Evolutionary conservation across 768 basidiomycete genomes (phyloP).

Genomic region (Mycena haematopus): DNA sequence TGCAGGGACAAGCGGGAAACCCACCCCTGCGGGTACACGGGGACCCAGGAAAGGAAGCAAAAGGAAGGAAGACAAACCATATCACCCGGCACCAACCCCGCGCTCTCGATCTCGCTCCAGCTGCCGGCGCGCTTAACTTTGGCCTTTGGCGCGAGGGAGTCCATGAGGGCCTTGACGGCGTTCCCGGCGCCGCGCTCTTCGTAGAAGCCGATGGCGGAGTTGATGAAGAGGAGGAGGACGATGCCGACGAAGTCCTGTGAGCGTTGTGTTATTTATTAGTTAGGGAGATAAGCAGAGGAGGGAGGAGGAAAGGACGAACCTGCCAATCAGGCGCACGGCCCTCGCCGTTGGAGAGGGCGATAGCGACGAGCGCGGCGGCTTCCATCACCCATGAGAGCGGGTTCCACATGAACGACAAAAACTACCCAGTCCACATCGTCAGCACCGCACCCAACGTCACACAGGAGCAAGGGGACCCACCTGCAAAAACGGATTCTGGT

Average conservation of each 20-base stretch:
- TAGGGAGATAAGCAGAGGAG: too few species aligned
- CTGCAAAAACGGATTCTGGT: constrained; percentile 91
- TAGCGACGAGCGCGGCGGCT: constrained; percentile 92
- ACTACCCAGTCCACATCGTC: constrained; percentile 47
- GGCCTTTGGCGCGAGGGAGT: constrained; percentile 97
- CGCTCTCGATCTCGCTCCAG: constrained; percentile 92
- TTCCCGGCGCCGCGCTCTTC: constrained; percentile 98
- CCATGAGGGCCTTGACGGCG: constrained; percentile 99
- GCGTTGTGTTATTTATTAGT: neutral
- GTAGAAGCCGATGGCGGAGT: constrained; percentile 98
- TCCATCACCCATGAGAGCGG: constrained; percentile 99
- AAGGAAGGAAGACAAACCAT: constrained; percentile 47
- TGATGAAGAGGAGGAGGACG: constrained; percentile 87
- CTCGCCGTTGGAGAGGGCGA: constrained; percentile 94
- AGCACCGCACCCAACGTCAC: neutral
- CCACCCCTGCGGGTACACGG: too few species aligned
- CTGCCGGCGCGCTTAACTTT: constrained; percentile 85
- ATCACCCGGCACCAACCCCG: constrained; percentile 92
- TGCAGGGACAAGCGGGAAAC: too few species aligned
- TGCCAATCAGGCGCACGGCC: constrained; percentile 90
- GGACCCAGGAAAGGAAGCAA: too few species aligned
- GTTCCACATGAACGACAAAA: constrained; percentile 99
- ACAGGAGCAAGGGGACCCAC: constrained; percentile 41
- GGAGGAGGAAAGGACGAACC: neutral
- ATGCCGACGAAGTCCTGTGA: constrained; percentile 92